A percentile compares a stretch with the other conserved stretches of the same genome.
These are phyloP conservation scores for Poronia punctata DNA, from an alignment of 495 filamentous ascomycete species.

Conservation along the genomic window DNA sequence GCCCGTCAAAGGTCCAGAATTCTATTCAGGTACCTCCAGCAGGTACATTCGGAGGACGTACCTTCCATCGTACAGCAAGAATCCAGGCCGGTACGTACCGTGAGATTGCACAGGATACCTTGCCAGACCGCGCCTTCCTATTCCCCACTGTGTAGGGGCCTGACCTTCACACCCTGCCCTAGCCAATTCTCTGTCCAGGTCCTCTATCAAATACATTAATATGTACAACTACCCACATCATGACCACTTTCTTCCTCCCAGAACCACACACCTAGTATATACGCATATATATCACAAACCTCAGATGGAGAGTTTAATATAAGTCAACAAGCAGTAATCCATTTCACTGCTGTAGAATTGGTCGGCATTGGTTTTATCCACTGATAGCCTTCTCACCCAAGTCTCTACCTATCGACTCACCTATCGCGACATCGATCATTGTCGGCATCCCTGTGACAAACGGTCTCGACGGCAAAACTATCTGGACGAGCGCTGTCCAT, in stretches of 20 bases:
- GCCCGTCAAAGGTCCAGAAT: slow-evolving; percentile 6
- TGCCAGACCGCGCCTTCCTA: slow-evolving; percentile 26
- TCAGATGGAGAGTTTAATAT: slow-evolving; percentile 11
- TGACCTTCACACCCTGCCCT: slow-evolving; percentile 13
- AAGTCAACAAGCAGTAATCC: slow-evolving; percentile 18
- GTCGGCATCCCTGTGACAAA: no score
- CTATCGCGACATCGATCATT: slow-evolving; percentile 3
- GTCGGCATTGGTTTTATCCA: slow-evolving; percentile 17
- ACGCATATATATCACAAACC: slow-evolving; percentile 15
- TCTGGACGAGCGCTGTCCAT: slow-evolving; percentile 5
- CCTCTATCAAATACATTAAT: slow-evolving; percentile 27
- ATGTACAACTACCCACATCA: slow-evolving; percentile 15
- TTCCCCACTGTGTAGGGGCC: slow-evolving; percentile 9
- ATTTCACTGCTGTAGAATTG: slow-evolving; percentile 12
- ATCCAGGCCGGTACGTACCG: slow-evolving; percentile 14
- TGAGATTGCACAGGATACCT: slow-evolving; percentile 12
- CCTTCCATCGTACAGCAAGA: slow-evolving; percentile 8
- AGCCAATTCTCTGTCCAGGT: slow-evolving; percentile 20
- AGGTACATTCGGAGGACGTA: slow-evolving; percentile 11
- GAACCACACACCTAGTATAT: slow-evolving; percentile 4
- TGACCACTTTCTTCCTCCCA: slow-evolving; percentile 6
- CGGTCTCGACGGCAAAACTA: slow-evolving; percentile 1
- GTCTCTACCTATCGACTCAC: slow-evolving; percentile 10
- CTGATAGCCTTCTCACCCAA: slow-evolving; percentile 17
- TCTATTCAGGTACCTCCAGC: slow-evolving; percentile 6